Percentiles rank a stretch among this genome's conserved stretches.
Evolutionary conservation across 768 basidiomycete species (phyloP).

Genomic region (Podaxis carcinomalis): DNA sequence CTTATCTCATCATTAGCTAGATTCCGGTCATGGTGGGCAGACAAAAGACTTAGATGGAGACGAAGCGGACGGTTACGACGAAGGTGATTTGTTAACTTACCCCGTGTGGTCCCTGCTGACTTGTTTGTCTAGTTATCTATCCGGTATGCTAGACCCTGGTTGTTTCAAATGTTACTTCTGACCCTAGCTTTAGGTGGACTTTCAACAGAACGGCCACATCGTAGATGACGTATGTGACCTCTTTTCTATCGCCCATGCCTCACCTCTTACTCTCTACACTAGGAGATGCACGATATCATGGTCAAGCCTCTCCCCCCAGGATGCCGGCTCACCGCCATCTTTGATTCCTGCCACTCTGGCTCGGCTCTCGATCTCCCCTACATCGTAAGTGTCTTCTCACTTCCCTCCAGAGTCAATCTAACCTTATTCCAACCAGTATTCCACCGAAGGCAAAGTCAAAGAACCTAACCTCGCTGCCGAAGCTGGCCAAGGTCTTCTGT

Average conservation of each 20-base stretch:
- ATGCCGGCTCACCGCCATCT: conserved; percentile 83
- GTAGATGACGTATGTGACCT: conserved; percentile 74
- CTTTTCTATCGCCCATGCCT: not conserved
- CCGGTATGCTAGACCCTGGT: conserved; percentile 40
- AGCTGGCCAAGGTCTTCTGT: conserved; percentile 83
- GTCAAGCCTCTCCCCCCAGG: conserved; percentile 77
- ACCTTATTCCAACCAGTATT: conserved; percentile 50
- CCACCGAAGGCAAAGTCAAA: conserved; percentile 93
- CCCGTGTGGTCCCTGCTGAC: not conserved
- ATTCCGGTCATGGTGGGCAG: conserved; percentile 94
- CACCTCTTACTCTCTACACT: not conserved
- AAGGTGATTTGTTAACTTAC: conserved; percentile 40
- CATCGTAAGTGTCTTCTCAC: conserved; percentile 36
- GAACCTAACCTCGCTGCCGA: conserved; percentile 87
- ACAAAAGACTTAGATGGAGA: conserved; percentile 80
- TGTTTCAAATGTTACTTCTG: not conserved
- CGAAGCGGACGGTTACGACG: conserved; percentile 81
- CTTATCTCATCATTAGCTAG: conserved; percentile 28
- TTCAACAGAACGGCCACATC: conserved; percentile 64
- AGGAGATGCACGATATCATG: conserved; percentile 78
- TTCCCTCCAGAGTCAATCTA: not conserved
- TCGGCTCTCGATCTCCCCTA: conserved; percentile 78
- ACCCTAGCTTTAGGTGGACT: conserved; percentile 35
- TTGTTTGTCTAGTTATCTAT: conserved; percentile 63
- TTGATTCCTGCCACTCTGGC: conserved; percentile 87